phyloP scores from a whole-genome alignment of 2,329 filamentous ascomycete species.

The Penicillium sp. region DNA sequence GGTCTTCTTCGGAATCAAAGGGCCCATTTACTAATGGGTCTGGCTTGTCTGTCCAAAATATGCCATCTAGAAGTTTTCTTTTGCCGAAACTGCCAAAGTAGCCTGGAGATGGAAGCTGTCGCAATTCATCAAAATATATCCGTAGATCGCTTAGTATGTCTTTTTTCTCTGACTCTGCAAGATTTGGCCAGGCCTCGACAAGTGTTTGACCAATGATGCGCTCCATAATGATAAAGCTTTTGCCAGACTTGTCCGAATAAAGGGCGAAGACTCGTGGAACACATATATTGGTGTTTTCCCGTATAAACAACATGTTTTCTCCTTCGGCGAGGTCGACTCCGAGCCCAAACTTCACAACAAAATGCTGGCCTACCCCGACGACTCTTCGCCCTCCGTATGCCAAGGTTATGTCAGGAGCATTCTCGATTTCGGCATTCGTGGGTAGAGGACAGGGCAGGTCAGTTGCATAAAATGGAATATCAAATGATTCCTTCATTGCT shows the following conservation, averaged over 20 bases:
- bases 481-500: conserved; percentile 4
- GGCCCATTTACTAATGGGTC: conserved; percentile 25
- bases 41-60: conserved; percentile 26
- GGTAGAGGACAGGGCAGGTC: conserved; percentile 19
- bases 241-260: conserved; percentile 19
- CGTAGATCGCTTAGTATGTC: conserved; percentile 16
- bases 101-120: conserved; percentile 21
- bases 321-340: conserved; percentile 27
- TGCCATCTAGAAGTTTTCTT: conserved; percentile 21
- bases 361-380: conserved; percentile 18
- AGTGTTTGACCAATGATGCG: conserved; percentile 25
- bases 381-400: conserved; percentile 18
- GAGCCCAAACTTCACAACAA: conserved; percentile 22
- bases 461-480: conserved; percentile 17
- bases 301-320: conserved; percentile 32
- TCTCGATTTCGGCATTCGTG: conserved; percentile 20
- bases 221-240: conserved; percentile 33
- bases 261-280: conserved; percentile 34
- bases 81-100: conserved; percentile 27
- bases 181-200: conserved; percentile 15
- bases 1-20: conserved; percentile 25
- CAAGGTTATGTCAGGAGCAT: conserved; percentile 10
- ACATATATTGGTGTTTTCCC: conserved; percentile 19
- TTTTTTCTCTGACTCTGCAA: conserved; percentile 22
- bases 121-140: conserved; percentile 21